These are phyloP conservation scores for Tricholoma furcatifolium DNA, from an alignment of 768 basidiomycete species.

Conservation along the genomic window DNA sequence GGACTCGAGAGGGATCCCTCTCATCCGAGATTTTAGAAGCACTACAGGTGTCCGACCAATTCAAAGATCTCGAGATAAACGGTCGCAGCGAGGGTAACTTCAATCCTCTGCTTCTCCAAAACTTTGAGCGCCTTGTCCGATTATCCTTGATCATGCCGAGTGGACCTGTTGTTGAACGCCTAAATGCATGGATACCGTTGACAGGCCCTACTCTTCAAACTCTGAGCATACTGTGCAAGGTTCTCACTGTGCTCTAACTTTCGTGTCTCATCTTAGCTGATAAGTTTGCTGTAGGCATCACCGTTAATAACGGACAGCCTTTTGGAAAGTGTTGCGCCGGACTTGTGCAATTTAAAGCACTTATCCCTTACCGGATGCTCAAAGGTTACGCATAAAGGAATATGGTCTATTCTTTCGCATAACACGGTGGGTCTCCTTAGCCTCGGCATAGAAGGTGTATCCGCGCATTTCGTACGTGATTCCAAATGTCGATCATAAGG, in stretches of 20 bases:
- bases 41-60: slow-evolving; percentile 36
- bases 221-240: slow-evolving; percentile 73
- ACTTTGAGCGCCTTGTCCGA: slow-evolving; percentile 50
- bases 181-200: slow-evolving; percentile 49
- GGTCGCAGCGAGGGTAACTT: slow-evolving; percentile 60
- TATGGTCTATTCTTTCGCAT: slow-evolving; percentile 47
- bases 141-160: slow-evolving; percentile 80
- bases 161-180: slow-evolving; percentile 42
- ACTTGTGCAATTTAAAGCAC: slow-evolving; percentile 50
- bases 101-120: slow-evolving; percentile 46
- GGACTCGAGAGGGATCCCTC: slow-evolving; percentile 80
- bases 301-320: slow-evolving; percentile 56
- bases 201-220: slow-evolving; percentile 48
- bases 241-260: slow-evolving; percentile 21
- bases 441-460: slow-evolving; percentile 63
- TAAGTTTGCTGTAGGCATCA: slow-evolving; percentile 45
- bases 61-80: slow-evolving; percentile 70
- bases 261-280: background rate
- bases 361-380: slow-evolving; percentile 67
- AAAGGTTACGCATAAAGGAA: slow-evolving; percentile 62
- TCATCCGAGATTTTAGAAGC: slow-evolving; percentile 56
- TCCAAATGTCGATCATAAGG: background rate
- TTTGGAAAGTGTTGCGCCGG: slow-evolving; percentile 47
- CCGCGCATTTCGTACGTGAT: slow-evolving; percentile 52
- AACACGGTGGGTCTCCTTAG: slow-evolving; percentile 47